A percentile compares a stretch with the other conserved stretches of the same genome.
Conservation (phyloP, 2,329 filamentous ascomycete species). For the Arthrobotrys sinensis region DNA sequence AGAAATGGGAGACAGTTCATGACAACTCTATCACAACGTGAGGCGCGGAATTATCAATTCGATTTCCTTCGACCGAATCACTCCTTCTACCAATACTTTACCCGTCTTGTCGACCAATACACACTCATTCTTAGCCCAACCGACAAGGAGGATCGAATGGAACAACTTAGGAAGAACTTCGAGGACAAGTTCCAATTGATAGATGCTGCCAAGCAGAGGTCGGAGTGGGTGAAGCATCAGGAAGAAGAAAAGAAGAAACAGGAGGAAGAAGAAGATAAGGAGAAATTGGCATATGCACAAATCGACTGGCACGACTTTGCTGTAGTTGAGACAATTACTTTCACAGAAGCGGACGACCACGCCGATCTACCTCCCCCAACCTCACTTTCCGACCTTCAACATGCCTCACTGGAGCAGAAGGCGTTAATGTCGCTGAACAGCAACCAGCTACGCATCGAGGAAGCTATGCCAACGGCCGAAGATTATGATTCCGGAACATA, state of each 20-base stretch:
- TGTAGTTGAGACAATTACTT: conserved; percentile 93
- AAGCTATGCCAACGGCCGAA: conserved; percentile 89
- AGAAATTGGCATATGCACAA: conserved; percentile 82
- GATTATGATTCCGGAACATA: conserved; percentile 71
- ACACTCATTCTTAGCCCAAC: conserved; percentile 68
- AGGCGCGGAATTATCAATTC: conserved; percentile 92
- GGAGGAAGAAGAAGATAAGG: conserved; percentile 87
- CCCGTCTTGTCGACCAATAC: conserved; percentile 92
- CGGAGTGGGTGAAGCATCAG: conserved; percentile 88
- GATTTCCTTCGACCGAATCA: conserved; percentile 96
- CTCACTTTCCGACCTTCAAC: conserved; percentile 90
- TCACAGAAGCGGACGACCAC: conserved; percentile 89
- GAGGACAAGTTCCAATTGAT: conserved; percentile 85
- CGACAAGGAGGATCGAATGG: conserved; percentile 77
- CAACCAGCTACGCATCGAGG: conserved; percentile 85
- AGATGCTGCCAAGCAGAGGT: conserved; percentile 84
- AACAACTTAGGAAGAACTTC: conserved; percentile 80
- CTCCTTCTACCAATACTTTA: conserved; percentile 96
- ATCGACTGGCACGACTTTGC: conserved; percentile 99
- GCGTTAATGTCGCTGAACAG: conserved; percentile 88
- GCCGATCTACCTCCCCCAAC: conserved; percentile 89
- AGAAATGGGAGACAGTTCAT: conserved; percentile 94
- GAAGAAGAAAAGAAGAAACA: conserved; percentile 89
- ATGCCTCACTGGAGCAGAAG: conserved; percentile 93
- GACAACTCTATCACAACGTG: conserved; percentile 88